Evolutionary conservation across 179 eudicot species (phyloP).

Genomic region (Pouteria campechiana): DNA sequence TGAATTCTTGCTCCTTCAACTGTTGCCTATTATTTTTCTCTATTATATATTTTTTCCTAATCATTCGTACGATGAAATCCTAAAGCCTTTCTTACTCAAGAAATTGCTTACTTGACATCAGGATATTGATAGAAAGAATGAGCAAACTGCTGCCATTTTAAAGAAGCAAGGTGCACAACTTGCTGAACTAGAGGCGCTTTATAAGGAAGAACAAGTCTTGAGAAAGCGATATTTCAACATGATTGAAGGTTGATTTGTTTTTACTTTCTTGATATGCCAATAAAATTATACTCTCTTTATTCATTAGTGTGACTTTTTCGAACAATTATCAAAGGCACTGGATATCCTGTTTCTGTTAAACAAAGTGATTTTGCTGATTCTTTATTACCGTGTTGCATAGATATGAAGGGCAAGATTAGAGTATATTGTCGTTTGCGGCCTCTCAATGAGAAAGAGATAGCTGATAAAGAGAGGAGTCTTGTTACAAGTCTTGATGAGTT

Average conservation of each 20-base stretch:
- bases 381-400: conserved; percentile 16
- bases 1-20: too few relatives aligned
- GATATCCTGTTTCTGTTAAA: too few relatives aligned
- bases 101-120: conserved; percentile 23
- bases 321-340: too few relatives aligned
- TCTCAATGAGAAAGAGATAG: conserved; percentile 61
- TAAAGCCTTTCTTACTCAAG: too few relatives aligned
- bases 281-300: too few relatives aligned
- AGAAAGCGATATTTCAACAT: conserved; percentile 84
- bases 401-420: conserved; percentile 97
- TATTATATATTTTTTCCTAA: not conserved
- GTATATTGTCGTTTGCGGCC: conserved; percentile 93
- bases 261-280: too few relatives aligned
- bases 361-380: too few relatives aligned
- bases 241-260: conserved; percentile 63
- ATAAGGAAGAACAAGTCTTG: conserved; percentile 80
- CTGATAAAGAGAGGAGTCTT: conserved; percentile 45
- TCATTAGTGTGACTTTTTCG: too few relatives aligned
- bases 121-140: conserved; percentile 97
- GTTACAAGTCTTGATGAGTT: conserved; percentile 69
- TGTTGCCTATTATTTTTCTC: not conserved
- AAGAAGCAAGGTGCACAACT: conserved; percentile 91
- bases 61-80: too few relatives aligned
- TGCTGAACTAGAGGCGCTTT: conserved; percentile 70
- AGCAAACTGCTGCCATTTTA: conserved; percentile 86